Conservation (phyloP, 2,329 filamentous ascomycete species). For the Neofusicoccum kwambonambiense region DNA sequence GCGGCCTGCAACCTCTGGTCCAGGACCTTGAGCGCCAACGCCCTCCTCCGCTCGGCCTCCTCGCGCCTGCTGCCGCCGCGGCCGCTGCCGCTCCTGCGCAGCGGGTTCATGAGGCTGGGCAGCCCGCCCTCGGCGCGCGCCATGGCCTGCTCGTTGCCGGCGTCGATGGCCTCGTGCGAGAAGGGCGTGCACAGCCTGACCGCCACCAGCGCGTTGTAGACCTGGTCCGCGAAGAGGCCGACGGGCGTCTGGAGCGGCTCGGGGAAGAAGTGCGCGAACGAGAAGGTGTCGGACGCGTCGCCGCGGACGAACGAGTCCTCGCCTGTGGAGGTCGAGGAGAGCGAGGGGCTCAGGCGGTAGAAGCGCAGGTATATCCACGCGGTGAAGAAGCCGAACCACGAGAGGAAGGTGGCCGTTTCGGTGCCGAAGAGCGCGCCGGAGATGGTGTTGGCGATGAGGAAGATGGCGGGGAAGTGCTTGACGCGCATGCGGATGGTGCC, state of each 20-base stretch:
- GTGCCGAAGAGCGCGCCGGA: slow-evolving; percentile 64
- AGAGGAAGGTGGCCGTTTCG: slow-evolving; percentile 76
- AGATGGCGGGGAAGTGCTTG: slow-evolving; percentile 75
- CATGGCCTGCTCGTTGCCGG: slow-evolving; percentile 69
- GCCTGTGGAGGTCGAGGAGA: slow-evolving; percentile 54
- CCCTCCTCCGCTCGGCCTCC: slow-evolving; percentile 86
- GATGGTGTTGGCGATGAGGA: slow-evolving; percentile 67
- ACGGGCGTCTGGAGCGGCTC: slow-evolving; percentile 77
- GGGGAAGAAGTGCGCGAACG: slow-evolving; percentile 94
- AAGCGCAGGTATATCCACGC: slow-evolving; percentile 97
- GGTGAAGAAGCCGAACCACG: slow-evolving; percentile 76
- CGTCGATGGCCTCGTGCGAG: slow-evolving; percentile 74
- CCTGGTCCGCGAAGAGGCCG: slow-evolving; percentile 66
- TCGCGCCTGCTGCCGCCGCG: slow-evolving; percentile 66
- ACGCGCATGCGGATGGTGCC: slow-evolving; percentile 88
- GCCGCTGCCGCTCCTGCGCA: slow-evolving; percentile 40
- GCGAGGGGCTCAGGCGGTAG: slow-evolving; percentile 71
- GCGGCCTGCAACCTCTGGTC: slow-evolving; percentile 91
- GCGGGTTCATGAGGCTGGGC: slow-evolving; percentile 56
- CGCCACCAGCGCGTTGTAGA: slow-evolving; percentile 74
- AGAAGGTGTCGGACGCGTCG: slow-evolving; percentile 94
- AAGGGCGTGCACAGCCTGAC: slow-evolving; percentile 82
- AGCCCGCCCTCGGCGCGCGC: slow-evolving; percentile 61
- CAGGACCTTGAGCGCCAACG: slow-evolving; percentile 83
- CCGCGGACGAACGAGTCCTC: slow-evolving; percentile 65